phyloP scores from a whole-genome alignment of 768 basidiomycete species.

The Gymnopilus junonius region DNA sequence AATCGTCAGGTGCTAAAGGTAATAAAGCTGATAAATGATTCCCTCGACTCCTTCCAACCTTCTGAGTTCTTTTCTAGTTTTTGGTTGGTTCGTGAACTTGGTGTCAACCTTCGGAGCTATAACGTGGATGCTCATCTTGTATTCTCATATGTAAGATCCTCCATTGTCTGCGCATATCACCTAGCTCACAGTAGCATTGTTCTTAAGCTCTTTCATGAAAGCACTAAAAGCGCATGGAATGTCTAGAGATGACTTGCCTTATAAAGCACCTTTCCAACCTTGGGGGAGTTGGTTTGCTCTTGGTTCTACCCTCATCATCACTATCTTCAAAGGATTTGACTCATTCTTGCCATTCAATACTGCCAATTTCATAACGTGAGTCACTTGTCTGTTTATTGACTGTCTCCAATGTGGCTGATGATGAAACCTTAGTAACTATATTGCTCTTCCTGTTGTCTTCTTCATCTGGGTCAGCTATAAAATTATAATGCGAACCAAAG shows the following conservation, averaged over 20 bases:
- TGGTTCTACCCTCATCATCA: constrained; percentile 53
- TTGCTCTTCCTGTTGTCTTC: constrained; percentile 47
- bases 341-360: constrained; percentile 53
- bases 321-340: constrained; percentile 62
- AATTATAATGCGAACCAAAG: constrained; percentile 35
- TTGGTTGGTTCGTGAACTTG: constrained; percentile 53
- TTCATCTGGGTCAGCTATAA: constrained; percentile 48
- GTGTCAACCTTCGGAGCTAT: constrained; percentile 52
- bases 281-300: constrained; percentile 66
- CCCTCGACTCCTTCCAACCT: not conserved
- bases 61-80: constrained; percentile 45
- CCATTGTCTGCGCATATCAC: not conserved
- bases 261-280: constrained; percentile 66
- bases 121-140: constrained; percentile 58
- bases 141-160: constrained; percentile 58
- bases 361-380: constrained; percentile 67
- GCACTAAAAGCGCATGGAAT: constrained; percentile 45
- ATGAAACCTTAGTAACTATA: constrained; percentile 41
- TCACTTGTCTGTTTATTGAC: not conserved
- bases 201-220: constrained; percentile 46
- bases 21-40: constrained; percentile 26
- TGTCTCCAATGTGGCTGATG: not conserved
- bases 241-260: constrained; percentile 47
- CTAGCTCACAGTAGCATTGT: not conserved
- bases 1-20: constrained; percentile 55